Evolutionary conservation across 495 filamentous ascomycete species (phyloP).

Genomic region (Lasiosphaeriaceae sp.): DNA sequence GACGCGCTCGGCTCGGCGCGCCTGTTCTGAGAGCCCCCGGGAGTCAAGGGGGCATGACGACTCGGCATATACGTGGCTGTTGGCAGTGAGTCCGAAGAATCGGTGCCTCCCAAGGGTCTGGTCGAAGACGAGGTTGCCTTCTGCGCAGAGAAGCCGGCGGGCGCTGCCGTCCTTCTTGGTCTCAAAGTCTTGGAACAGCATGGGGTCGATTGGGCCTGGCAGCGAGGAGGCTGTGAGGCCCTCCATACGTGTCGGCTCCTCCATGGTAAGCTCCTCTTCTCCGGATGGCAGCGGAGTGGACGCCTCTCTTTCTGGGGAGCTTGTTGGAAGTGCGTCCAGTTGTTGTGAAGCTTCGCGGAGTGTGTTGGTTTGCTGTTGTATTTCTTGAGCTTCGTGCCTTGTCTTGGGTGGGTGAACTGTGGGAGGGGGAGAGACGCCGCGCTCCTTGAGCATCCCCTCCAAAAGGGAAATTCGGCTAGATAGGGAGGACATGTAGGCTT

Average conservation of each 20-base stretch:
- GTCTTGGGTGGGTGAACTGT: constrained; percentile 52
- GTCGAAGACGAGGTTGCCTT: constrained; percentile 40
- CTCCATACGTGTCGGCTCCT: constrained; percentile 4
- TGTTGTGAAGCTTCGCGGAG: constrained; percentile 5
- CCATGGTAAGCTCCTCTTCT: constrained; percentile 22
- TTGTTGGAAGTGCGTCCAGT: constrained; percentile 11
- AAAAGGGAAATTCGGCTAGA: constrained; percentile 48
- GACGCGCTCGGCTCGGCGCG: constrained; percentile 39
- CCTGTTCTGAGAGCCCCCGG: constrained; percentile 31
- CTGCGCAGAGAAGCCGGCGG: constrained; percentile 38
- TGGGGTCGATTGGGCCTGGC: constrained; percentile 21
- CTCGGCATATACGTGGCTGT: constrained; percentile 30
- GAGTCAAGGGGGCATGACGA: constrained; percentile 8
- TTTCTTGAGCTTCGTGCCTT: constrained; percentile 32
- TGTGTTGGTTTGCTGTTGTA: constrained; percentile 12
- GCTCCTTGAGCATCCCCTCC: constrained; percentile 47
- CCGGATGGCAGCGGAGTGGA: constrained; percentile 26
- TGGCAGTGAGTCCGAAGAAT: constrained; percentile 48
- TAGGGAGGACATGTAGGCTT: constrained; percentile 54
- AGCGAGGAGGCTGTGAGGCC: constrained; percentile 5
- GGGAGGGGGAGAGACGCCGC: constrained; percentile 44
- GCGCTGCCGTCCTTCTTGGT: constrained; percentile 39
- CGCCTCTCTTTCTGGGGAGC: constrained; percentile 17
- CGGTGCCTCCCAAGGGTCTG: constrained; percentile 38
- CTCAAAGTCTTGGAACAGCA: constrained; percentile 25